Base-by-base conservation (phyloP, 176 grass and related monocot species). In the Oropetium thomaeum region DNA sequence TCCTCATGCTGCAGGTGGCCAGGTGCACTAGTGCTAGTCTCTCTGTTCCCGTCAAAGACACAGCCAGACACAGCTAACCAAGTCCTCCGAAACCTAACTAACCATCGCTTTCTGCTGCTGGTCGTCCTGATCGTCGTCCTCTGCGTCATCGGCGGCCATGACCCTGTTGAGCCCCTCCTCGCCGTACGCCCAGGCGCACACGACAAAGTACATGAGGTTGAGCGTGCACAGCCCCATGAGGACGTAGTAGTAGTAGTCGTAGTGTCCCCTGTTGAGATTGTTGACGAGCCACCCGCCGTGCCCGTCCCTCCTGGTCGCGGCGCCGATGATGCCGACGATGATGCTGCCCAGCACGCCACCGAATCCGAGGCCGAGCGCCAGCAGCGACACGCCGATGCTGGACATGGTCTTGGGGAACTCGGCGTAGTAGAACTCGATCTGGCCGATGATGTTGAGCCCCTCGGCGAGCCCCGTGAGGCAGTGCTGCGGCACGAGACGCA, bases 381-480 rank as follows among this genome's bases (percentile, higher is more conserved):
- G 49, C 77, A 94, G 79, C 30, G 92, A 81, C 42, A 91, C 75
- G 15, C 85, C 85, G 45, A 94, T 73, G 85, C 92, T 94, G 44
- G 77, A 77, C 92, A 94, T 94, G 81, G 59, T 86, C 47, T 83
- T 86, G 59, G 88, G 91, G 42, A 94, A 79, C 82, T 94, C 91
- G 19, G 84, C 75, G 69, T 94, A 94, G 85, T 90, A 94, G 85
- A 94, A 94, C 42, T 94, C 88, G 28, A 94, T 80, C 81, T 94
- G 91, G 10, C 85, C 85, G 40, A 91, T 91, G 3, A 90, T 14
- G 58, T 67, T 88, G 0, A 94, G 65, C 15, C 58, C 92, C 70
- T 94, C 92, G 26, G 92, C 88, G 39, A 94, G 69, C 2, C 92
- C 92, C 5, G 11, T 52, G 8, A 94, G 55, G 66, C 79, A 85